Conservation (phyloP, 2,329 filamentous ascomycete genomes). For the Xylariaceae sp. region DNA sequence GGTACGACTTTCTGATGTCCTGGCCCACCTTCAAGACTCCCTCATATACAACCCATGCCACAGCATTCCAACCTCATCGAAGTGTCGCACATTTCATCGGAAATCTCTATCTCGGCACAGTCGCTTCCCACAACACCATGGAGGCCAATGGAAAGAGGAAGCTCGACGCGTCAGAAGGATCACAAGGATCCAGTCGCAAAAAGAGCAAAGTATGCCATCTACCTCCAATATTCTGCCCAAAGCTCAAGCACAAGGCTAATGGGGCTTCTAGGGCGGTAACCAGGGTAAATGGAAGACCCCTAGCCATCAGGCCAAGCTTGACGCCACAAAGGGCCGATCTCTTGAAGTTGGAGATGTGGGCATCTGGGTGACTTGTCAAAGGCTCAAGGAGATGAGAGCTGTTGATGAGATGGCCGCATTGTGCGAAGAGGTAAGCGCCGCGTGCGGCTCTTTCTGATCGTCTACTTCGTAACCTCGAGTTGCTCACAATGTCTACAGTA, state of each 20-base stretch:
- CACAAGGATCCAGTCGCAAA: constrained; percentile 25
- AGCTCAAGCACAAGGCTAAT: not conserved
- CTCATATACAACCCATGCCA: no score
- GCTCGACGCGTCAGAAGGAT: constrained; percentile 24
- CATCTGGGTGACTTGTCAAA: constrained; percentile 74
- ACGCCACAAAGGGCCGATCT: constrained; percentile 33
- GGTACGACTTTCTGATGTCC: no score
- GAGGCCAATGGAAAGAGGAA: constrained; percentile 35
- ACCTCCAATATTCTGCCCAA: not conserved
- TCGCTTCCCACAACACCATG: constrained; percentile 22
- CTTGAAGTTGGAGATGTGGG: constrained; percentile 67
- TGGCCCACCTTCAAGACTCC: no score
- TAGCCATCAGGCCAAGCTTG: constrained; percentile 50
- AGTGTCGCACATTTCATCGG: no score
- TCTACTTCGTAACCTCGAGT: constrained; percentile 2
- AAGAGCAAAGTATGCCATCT: constrained; percentile 34
- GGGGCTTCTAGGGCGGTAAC: constrained; percentile 42
- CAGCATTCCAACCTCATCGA: no score
- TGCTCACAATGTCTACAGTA: constrained; percentile 46
- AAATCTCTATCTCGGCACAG: not conserved
- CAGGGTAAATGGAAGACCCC: constrained; percentile 59
- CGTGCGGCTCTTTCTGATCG: not conserved
- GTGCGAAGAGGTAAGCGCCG: constrained; percentile 57
- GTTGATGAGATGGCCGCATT: constrained; percentile 62
- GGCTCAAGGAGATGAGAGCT: constrained; percentile 67